Evolutionary conservation across 2,329 filamentous ascomycete genomes (phyloP).

Genomic region (Botrytis deweyae): DNA sequence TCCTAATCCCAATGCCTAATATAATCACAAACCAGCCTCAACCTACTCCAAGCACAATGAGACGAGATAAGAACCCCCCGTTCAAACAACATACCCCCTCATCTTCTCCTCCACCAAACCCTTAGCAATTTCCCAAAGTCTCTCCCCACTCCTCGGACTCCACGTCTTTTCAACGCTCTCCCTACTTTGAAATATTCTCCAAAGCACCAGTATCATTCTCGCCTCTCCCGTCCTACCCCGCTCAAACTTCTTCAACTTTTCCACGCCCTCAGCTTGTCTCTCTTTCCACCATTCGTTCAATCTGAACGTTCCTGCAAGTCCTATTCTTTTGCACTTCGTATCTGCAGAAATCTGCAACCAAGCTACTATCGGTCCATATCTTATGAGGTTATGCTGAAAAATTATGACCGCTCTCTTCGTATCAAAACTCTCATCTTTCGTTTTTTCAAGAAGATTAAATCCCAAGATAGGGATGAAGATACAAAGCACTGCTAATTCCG

Average conservation of each 20-base stretch:
- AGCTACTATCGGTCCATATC: slow-evolving; percentile 7
- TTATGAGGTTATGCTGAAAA: slow-evolving; percentile 11
- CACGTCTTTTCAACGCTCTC: neutral
- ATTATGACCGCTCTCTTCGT: neutral
- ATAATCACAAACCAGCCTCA: neutral
- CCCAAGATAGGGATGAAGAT: slow-evolving; percentile 8
- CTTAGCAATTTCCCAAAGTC: slow-evolving; percentile 1
- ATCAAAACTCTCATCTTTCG: neutral
- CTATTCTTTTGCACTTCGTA: slow-evolving; percentile 7
- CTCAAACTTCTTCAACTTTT: slow-evolving; percentile 3
- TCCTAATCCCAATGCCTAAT: neutral
- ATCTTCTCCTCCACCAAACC: slow-evolving; percentile 1
- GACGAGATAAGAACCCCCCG: neutral
- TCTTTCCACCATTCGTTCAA: slow-evolving; percentile 15
- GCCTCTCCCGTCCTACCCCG: neutral
- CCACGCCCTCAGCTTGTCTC: neutral
- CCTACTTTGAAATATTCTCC: slow-evolving; percentile 7
- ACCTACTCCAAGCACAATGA: neutral
- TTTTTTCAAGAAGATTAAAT: slow-evolving; percentile 5
- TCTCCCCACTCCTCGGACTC: neutral
- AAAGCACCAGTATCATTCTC: slow-evolving; percentile 1
- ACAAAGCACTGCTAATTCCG: slow-evolving; percentile 10
- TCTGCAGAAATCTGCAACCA: slow-evolving; percentile 9
- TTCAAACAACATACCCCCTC: neutral
- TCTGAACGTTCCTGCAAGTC: neutral